These are phyloP conservation scores for Amorphotheca resinae DNA, from an alignment of 495 filamentous ascomycete genomes.

Conservation along the genomic window DNA sequence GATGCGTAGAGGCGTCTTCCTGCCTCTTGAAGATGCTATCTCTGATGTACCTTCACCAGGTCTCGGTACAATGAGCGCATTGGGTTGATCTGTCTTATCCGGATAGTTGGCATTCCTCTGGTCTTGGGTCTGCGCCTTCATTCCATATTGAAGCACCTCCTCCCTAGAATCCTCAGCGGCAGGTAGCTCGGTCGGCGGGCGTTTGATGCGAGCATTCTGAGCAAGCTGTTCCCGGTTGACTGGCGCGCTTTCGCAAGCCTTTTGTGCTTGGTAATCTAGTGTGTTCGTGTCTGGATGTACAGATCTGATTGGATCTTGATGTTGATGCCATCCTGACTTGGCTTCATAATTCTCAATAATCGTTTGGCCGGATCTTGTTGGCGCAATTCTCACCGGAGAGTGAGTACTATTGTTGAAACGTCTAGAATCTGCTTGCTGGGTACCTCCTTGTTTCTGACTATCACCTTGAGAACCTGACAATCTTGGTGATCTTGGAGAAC, in stretches of 20 bases:
- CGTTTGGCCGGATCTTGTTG: not conserved
- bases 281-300: not conserved
- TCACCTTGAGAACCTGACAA: too few species aligned
- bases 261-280: not conserved
- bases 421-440: not conserved
- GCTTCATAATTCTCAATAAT: conserved; percentile 6
- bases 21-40: too few species aligned
- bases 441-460: too few species aligned
- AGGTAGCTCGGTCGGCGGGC: conserved; percentile 4
- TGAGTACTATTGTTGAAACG: too few species aligned
- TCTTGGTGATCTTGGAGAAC: too few species aligned
- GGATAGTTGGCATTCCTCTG: too few species aligned
- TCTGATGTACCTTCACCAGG: too few species aligned
- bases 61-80: too few species aligned
- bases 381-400: not conserved
- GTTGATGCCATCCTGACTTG: conserved; percentile 2
- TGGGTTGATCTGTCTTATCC: too few species aligned
- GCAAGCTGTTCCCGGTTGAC: conserved; percentile 10
- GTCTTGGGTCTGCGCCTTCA: too few species aligned
- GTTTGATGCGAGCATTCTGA: conserved; percentile 12
- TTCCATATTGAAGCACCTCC: not conserved
- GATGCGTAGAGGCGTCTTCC: too few species aligned
- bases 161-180: not conserved
- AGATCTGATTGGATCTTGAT: not conserved
- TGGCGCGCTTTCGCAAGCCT: conserved; percentile 1